Base-by-base conservation (phyloP, 2,329 filamentous ascomycete genomes). In the Sordariomycetes sp. region DNA sequence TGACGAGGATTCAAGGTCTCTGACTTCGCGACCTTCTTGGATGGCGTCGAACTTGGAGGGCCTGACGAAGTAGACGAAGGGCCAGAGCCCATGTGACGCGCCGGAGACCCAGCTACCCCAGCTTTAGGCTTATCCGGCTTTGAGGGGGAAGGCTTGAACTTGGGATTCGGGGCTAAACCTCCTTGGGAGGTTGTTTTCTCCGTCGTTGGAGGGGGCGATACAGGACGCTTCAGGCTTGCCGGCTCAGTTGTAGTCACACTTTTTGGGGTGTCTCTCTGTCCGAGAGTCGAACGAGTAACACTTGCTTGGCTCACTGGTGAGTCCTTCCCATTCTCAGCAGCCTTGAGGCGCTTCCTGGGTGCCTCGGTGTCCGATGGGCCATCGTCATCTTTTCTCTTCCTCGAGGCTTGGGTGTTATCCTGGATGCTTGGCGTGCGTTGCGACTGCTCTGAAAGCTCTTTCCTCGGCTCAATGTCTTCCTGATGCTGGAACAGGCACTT, bases 1-100 rank as follows among this genome's bases (percentile, higher is more conserved):
- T 83, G 76, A 7, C 87, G 81, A 54, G 88, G 88, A 62, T 88
- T 88, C 40, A 92, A 76, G 20, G 75, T 69, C 70, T 88, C 84
- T 16, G 70, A 61, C 60, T 73, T 74, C 20, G 64, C 64, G n/a
- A 58, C 58, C 43, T 62, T 64, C 61, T 64, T 50, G 46, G 37
- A 10, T 14, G 4, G 37, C 37, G 7, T 24, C 46, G 10, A 62
- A 7, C 60, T 50, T 11, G 64, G 58, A 37, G 59, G 56, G 4
- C 63, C 24, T 28, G 58, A 5, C 60, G 54, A 25, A 58, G 58
- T 57, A 64, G 66, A 16, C 50, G 43, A 22, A 8, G 28, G 8
- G 14, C 37, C 28, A 40, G 57, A 12, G 14, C 22, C 35, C 43
- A 14, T 7, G 55, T 50, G 46, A 14, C 46, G 46, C 5, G n/a